These are phyloP conservation scores for Puccinellia tenuiflora DNA, from an alignment of 176 grass and related monocot genomes.

Conservation along the genomic window DNA sequence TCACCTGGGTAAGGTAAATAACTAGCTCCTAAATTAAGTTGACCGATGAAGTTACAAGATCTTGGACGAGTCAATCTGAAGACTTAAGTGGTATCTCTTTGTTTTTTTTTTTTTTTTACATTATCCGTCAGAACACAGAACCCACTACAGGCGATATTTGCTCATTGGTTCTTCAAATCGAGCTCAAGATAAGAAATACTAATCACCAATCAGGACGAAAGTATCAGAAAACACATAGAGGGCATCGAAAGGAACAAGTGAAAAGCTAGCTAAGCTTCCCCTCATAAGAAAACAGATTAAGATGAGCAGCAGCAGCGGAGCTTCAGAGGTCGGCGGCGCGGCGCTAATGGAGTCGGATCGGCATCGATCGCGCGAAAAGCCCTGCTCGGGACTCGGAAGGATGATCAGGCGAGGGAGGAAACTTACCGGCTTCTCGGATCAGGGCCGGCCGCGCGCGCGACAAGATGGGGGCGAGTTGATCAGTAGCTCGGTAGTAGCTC, in stretches of 20 bases:
- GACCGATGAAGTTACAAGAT: not conserved
- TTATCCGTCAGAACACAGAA: not conserved
- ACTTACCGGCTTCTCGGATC: conserved; percentile 35
- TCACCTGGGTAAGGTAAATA: not conserved
- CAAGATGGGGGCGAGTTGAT: not conserved
- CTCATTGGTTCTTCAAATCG: not conserved
- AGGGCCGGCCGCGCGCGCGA: conserved; percentile 12
- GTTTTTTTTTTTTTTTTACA: not conserved
- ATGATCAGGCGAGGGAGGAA: not conserved
- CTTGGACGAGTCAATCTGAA: conserved; percentile 4
- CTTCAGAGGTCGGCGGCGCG: not conserved
- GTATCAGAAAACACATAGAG: not conserved
- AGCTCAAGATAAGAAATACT: not conserved
- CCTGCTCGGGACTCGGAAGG: not conserved
- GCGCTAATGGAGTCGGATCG: not conserved
- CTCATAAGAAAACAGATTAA: not conserved
- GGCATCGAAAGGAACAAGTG: not conserved
- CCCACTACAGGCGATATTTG: not conserved
- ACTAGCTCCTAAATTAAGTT: not conserved
- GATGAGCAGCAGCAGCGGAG: not conserved
- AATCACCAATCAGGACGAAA: not conserved
- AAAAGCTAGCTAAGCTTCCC: not conserved
- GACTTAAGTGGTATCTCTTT: not conserved
- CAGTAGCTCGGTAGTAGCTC: conserved; percentile 29
- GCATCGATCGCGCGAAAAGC: not conserved